A percentile compares a stretch with the other conserved stretches of the same genome.
phyloP scores from a whole-genome alignment of 2,329 filamentous ascomycete species.

The Aureobasidium leucospermi region DNA sequence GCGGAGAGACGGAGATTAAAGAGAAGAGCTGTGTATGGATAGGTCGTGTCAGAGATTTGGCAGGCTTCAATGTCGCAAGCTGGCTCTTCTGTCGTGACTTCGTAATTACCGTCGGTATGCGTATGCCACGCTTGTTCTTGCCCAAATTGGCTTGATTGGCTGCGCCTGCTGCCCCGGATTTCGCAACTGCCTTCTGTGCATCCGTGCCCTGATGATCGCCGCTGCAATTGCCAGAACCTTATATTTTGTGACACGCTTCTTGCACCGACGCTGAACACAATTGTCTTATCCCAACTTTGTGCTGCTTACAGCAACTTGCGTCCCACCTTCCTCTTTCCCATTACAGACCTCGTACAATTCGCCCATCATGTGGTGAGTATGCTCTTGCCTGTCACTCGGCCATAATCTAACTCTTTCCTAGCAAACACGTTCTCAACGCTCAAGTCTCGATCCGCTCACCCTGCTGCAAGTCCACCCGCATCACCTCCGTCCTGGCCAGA shows the following conservation, averaged over 20 bases:
- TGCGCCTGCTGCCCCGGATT: background rate
- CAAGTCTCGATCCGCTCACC: slow-evolving; percentile 93
- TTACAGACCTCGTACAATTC: background rate
- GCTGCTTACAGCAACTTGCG: background rate
- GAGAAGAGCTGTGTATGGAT: background rate
- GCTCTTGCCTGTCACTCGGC: background rate
- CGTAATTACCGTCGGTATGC: background rate
- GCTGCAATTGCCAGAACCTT: slow-evolving; percentile 1
- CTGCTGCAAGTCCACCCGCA: slow-evolving; percentile 61
- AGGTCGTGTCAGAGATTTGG: background rate
- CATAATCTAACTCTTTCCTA: slow-evolving; percentile 30
- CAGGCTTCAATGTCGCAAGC: slow-evolving; percentile 2
- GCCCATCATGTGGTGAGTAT: slow-evolving; percentile 24
- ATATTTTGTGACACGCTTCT: background rate
- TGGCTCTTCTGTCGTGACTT: background rate
- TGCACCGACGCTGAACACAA: background rate
- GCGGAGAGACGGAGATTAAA: background rate
- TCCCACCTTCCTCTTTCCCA: background rate
- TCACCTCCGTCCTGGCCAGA: background rate
- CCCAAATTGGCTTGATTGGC: background rate
- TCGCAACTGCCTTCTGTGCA: background rate
- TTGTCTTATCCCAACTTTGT: background rate
- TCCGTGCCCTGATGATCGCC: background rate
- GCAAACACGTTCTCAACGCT: slow-evolving; percentile 97
- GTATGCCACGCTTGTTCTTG: slow-evolving; percentile 3